Percentiles rank a stretch among this genome's conserved stretches.
Evolutionary conservation across 306 rosid species (phyloP).

Genomic region (Corylus avellana): DNA sequence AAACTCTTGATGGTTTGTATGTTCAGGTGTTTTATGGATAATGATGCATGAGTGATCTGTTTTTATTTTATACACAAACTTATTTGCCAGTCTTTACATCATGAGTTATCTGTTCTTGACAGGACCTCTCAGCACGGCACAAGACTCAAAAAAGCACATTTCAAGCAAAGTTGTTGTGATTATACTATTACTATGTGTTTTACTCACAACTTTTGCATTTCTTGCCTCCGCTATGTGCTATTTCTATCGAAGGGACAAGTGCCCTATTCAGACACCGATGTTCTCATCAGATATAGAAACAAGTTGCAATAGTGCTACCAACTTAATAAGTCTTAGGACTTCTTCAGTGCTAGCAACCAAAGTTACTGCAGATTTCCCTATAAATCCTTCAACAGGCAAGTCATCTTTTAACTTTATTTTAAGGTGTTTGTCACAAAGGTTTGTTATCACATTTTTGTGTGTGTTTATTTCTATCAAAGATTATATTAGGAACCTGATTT

Average conservation of each 20-base stretch:
- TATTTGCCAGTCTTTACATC: conserved; percentile 17
- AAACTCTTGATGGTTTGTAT: neutral
- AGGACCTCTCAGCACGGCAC: conserved; percentile 54
- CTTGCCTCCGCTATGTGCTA: conserved; percentile 59
- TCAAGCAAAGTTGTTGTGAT: conserved; percentile 61
- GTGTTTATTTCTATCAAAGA: neutral
- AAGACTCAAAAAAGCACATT: conserved; percentile 58
- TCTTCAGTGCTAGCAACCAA: conserved; percentile 54
- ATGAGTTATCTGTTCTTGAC: conserved; percentile 37
- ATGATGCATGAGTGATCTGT: neutral
- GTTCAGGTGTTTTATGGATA: conserved; percentile 13
- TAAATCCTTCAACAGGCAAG: conserved; percentile 53
- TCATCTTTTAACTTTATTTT: conserved; percentile 1
- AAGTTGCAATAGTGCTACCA: conserved; percentile 61
- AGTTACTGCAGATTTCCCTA: conserved; percentile 41
- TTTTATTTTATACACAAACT: neutral
- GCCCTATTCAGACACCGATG: conserved; percentile 46
- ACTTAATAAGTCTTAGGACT: conserved; percentile 59
- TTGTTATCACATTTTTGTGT: conserved; percentile 10
- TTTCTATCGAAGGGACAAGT: conserved; percentile 47
- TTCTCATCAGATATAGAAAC: conserved; percentile 64
- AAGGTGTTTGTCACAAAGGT: conserved; percentile 10
- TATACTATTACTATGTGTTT: conserved; percentile 54
- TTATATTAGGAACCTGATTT: conserved; percentile 2
- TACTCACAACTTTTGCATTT: conserved; percentile 68